Conservation (phyloP, 208 protist species). For the Zelonia costaricensis region DNA sequence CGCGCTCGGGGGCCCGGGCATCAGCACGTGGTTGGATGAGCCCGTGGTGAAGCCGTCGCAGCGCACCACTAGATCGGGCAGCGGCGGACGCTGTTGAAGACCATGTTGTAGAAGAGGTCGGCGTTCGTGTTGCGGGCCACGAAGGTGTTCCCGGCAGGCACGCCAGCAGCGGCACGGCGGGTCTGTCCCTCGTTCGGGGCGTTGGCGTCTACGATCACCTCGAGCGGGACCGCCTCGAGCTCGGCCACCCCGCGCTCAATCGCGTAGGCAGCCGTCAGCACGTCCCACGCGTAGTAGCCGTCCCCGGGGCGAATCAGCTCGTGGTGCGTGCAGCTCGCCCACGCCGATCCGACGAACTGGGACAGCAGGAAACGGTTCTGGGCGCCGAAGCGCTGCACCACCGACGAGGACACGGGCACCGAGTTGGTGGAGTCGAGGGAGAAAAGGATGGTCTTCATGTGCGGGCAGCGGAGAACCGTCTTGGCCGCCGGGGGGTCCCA, state of each 20-base stretch:
- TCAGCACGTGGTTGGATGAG: too few relatives aligned
- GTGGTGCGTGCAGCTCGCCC: conserved; percentile 80
- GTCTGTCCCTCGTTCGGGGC: conserved; percentile 62
- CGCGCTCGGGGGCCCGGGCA: too few relatives aligned
- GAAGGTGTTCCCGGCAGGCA: conserved; percentile 18
- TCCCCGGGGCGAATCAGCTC: conserved; percentile 64
- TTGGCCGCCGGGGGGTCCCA: conserved; percentile 84
- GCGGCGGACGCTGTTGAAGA: conserved; percentile 42
- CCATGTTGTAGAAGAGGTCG: conserved; percentile 69
- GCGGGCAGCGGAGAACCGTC: conserved; percentile 61
- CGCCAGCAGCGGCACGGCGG: conserved; percentile 11
- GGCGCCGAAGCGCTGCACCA: conserved; percentile 78
- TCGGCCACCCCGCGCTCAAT: conserved; percentile 56
- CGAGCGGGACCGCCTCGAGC: conserved; percentile 49
- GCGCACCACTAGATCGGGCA: conserved; percentile 31
- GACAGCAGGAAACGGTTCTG: conserved; percentile 83
- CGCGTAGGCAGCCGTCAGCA: conserved; percentile 81
- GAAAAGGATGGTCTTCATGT: conserved; percentile 65
- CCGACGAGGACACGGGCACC: conserved; percentile 67
- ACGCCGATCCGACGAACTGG: conserved; percentile 81
- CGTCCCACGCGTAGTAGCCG: conserved; percentile 91
- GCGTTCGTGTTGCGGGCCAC: conserved; percentile 62
- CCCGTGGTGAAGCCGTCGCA: too few relatives aligned
- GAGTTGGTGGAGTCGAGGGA: conserved; percentile 86
- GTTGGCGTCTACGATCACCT: conserved; percentile 47